Evolutionary conservation across 2,329 filamentous ascomycete species (phyloP), one percentile per base, ranked within the genome.

Genomic region (Colletotrichum sp.): DNA sequence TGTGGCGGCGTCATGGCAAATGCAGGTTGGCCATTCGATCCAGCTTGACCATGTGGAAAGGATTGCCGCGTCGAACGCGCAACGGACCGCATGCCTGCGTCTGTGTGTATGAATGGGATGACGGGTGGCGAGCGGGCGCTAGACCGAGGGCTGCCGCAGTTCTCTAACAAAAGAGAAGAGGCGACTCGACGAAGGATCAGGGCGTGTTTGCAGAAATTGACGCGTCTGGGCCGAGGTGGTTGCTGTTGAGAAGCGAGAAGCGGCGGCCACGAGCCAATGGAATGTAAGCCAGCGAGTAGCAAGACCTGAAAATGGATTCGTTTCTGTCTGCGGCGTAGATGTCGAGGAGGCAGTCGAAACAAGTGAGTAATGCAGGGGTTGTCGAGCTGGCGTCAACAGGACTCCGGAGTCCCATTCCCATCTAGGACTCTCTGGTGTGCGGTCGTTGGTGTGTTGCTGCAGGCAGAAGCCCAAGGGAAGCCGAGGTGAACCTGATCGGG

Each of bases 381-480:
- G 36, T 15, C 6, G 26, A 52, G 28, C 16, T 49, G 39, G 36
- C 26, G 63, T 66, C 26, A 8, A n/a, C n/a, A n/a, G 13, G 34
- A 49, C 16, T 36, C 28, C 10, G 28, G 44, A 52, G 44, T 52
- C n/a, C 49, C 16, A 24, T 39, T 44, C 39, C 44, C 16, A 26
- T 57, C 49, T 30, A 62, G 26, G 71, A 68, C 36, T 62, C 16
- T 36, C 7, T 24, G 8, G 12, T 28, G 49, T 60, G 21, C 36
- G 0, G 39, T 52, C 7, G 30, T 49, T 24, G 44, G 32, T 49
- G 64, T 49, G 28, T 44, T 16, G 62, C 21, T 49, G 28, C 62
- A 75, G 72, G 72, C 72, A 75, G 72, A 72, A 34, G 52, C n/a
- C 64, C 18, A 39, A 39, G 60, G 52, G n/a, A 59, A 76, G 30